A percentile compares a stretch with the other conserved stretches of the same genome.
Evolutionary conservation across 192 early-diverging fungal genomes (phyloP).

Genomic region (Allomyces macrogynus): DNA sequence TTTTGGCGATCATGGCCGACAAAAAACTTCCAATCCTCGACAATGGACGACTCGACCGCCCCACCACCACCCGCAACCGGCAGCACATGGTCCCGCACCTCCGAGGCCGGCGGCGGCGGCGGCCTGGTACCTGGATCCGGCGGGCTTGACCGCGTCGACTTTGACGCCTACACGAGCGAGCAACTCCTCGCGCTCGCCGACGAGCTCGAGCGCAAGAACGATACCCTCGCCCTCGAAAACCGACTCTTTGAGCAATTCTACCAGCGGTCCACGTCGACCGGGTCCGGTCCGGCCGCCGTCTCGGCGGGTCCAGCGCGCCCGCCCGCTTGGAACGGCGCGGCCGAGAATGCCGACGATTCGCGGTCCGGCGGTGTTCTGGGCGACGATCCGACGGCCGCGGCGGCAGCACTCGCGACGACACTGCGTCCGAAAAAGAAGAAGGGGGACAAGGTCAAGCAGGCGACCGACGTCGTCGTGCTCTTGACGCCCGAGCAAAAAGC

Average conservation of each 20-base stretch:
- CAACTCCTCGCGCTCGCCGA: not conserved
- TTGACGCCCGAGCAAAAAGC: conserved; percentile 34
- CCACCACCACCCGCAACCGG: too few species aligned
- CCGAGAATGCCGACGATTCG: not conserved
- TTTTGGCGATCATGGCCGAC: too few species aligned
- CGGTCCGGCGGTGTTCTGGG: not conserved
- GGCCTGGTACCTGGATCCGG: not conserved
- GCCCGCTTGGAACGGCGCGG: not conserved
- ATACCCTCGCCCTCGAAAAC: not conserved
- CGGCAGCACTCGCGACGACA: not conserved
- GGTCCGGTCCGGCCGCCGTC: not conserved
- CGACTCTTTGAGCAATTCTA: not conserved
- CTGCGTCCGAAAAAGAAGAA: not conserved
- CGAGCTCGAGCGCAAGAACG: not conserved
- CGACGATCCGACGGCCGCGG: not conserved
- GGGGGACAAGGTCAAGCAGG: conserved; percentile 4
- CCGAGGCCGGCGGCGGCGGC: too few species aligned
- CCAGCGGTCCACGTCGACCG: not conserved
- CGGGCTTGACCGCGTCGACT: not conserved
- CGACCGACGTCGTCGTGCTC: conserved; percentile 18
- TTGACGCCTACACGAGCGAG: not conserved
- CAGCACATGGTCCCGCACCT: too few species aligned
- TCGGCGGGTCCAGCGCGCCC: not conserved
- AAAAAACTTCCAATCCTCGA: too few species aligned
- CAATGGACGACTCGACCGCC: too few species aligned